Percentiles rank a stretch among this genome's conserved stretches.
These are phyloP conservation scores for Aquilaria sinensis DNA, from an alignment of 345 rosid species.

Conservation along the genomic window DNA sequence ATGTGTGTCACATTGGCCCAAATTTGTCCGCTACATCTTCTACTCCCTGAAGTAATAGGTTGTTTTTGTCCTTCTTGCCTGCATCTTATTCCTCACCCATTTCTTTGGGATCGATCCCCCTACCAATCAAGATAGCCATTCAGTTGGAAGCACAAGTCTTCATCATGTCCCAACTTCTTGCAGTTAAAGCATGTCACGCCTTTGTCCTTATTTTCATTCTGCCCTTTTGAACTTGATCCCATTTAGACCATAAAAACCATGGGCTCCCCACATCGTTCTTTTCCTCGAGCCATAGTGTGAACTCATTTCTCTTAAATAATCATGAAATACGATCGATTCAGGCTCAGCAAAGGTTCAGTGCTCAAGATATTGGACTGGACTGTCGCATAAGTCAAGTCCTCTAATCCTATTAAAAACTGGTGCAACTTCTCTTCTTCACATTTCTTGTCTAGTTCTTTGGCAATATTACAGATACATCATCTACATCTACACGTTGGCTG, in stretches of 20 bases:
- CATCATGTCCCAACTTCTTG: background rate
- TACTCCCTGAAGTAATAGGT: background rate
- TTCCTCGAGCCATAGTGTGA: background rate
- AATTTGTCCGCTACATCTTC: background rate
- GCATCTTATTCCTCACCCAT: background rate
- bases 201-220: background rate
- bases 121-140: background rate
- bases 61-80: background rate
- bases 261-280: background rate
- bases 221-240: background rate
- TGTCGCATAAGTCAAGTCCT: background rate
- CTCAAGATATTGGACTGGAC: background rate
- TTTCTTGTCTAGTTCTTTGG: background rate
- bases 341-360: background rate
- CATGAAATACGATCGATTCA: background rate
- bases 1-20: background rate
- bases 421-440: background rate
- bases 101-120: background rate
- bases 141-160: background rate
- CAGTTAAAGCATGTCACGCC: background rate
- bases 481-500: background rate
- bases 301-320: background rate
- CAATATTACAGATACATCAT: background rate
- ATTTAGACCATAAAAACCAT: background rate
- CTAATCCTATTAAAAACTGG: background rate